Evolutionary conservation across 2,329 filamentous ascomycete genomes (phyloP).

Genomic region (Zopfia rhizophila): DNA sequence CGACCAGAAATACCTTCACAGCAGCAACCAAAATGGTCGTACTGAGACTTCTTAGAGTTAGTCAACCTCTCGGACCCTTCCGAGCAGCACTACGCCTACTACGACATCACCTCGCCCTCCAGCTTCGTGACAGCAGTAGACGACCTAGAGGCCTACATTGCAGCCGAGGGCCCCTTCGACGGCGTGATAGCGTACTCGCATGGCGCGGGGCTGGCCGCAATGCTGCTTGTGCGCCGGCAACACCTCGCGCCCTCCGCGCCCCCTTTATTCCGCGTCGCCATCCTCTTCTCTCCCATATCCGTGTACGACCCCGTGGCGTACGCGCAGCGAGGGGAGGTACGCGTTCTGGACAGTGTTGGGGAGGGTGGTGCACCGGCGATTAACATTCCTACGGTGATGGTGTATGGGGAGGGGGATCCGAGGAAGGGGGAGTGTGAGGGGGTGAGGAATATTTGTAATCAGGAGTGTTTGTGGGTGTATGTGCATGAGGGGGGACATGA

Average conservation of each 20-base stretch:
- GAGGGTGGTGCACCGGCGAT: slow-evolving; percentile 6
- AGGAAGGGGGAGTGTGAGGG: slow-evolving; percentile 4
- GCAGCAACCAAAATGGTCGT: no score
- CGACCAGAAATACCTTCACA: no score
- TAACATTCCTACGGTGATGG: slow-evolving; percentile 10
- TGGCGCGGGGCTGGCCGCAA: slow-evolving; percentile 15
- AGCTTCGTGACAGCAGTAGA: slow-evolving; percentile 8
- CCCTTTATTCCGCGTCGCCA: slow-evolving; percentile 10
- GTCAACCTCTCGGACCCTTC: no score
- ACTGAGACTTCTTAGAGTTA: no score
- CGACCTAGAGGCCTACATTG: slow-evolving; percentile 13
- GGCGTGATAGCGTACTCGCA: slow-evolving; percentile 24
- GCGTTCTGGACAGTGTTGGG: not conserved
- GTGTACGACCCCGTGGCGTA: not conserved
- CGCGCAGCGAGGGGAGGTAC: slow-evolving; percentile 5
- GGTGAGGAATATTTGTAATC: not conserved
- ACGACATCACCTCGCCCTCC: no score
- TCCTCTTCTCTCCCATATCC: slow-evolving; percentile 12
- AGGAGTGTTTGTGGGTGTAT: no score
- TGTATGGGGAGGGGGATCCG: slow-evolving; percentile 8
- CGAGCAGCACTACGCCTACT: slow-evolving; percentile 13
- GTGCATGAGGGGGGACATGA: slow-evolving; percentile 20
- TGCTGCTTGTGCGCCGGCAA: not conserved
- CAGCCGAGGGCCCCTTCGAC: slow-evolving; percentile 23
- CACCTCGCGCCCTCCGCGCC: not conserved